phyloP scores from a whole-genome alignment of 2,329 filamentous ascomycete species.

The Talaromyces amestolkiae region DNA sequence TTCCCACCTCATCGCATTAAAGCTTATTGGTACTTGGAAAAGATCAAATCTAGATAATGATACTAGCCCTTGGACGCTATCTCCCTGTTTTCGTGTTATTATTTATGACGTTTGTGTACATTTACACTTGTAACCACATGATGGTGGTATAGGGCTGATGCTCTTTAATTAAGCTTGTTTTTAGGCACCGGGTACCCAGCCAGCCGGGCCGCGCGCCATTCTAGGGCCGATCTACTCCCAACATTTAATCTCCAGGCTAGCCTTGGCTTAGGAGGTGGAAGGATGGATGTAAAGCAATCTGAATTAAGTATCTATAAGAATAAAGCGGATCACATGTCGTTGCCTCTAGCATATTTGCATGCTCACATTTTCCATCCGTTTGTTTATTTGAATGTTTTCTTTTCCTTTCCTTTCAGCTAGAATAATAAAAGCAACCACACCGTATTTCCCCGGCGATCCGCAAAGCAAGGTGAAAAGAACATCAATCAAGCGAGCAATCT shows the following conservation, averaged over 20 bases:
- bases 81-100: background rate
- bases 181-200: background rate
- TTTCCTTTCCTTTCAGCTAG: slow-evolving; percentile 15
- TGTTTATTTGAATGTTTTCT: slow-evolving; percentile 12
- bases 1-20: background rate
- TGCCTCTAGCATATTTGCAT: slow-evolving; percentile 16
- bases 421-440: slow-evolving; percentile 14
- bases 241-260: background rate
- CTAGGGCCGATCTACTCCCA: background rate
- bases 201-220: background rate
- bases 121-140: background rate
- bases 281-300: slow-evolving; percentile 1
- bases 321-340: slow-evolving; percentile 18
- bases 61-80: background rate
- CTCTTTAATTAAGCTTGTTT: slow-evolving; percentile 13
- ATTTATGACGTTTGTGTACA: background rate
- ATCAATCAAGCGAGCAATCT: slow-evolving; percentile 10
- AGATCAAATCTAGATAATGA: background rate
- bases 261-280: background rate
- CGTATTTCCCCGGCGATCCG: slow-evolving; percentile 11
- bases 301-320: slow-evolving; percentile 21
- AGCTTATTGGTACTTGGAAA: background rate
- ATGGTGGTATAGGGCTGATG: background rate
- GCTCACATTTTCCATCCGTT: slow-evolving; percentile 15
- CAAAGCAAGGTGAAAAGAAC: slow-evolving; percentile 1